Conservation (phyloP, 2,329 filamentous ascomycete species). For the Dactylonectria estremocensis region DNA sequence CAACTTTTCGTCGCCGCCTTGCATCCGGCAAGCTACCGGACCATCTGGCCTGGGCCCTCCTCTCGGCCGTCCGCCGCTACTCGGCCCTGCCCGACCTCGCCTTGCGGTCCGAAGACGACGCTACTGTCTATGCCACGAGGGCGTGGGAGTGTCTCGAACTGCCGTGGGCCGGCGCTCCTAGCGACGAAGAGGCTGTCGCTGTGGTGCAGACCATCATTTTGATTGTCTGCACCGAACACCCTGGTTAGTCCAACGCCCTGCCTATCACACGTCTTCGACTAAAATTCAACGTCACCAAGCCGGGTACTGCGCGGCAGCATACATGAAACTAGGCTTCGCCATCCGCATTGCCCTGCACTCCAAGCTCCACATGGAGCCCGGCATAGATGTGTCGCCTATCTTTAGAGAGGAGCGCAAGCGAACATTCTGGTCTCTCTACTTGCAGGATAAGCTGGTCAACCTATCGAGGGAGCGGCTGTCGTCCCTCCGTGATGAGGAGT, state of each 20-base stretch:
- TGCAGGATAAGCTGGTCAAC: conserved; percentile 9
- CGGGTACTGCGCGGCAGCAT: not conserved
- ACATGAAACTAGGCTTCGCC: conserved; percentile 15
- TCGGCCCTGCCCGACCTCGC: not conserved
- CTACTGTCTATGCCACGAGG: not conserved
- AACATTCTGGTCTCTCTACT: conserved; percentile 18
- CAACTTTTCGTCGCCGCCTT: not conserved
- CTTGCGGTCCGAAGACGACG: not conserved
- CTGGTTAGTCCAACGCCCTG: not conserved
- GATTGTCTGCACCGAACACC: conserved; percentile 9
- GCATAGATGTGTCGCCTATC: not conserved
- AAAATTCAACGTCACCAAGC: not conserved
- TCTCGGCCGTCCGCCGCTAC: not conserved
- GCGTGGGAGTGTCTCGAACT: conserved; percentile 2
- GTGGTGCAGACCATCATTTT: conserved; percentile 1
- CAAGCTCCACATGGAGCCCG: conserved; percentile 6
- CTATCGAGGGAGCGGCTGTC: not conserved
- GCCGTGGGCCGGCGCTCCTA: not conserved
- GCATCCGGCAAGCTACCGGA: not conserved
- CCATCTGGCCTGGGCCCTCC: conserved; percentile 4
- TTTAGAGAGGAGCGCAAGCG: conserved; percentile 8
- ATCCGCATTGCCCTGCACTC: conserved; percentile 3
- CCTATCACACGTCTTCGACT: not conserved
- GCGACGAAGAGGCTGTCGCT: not conserved
- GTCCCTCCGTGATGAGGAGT: conserved; percentile 4